Percentiles rank a stretch among this genome's conserved stretches.
Conservation (phyloP, 2,329 filamentous ascomycete species). For the Penicillium hesseltinei region DNA sequence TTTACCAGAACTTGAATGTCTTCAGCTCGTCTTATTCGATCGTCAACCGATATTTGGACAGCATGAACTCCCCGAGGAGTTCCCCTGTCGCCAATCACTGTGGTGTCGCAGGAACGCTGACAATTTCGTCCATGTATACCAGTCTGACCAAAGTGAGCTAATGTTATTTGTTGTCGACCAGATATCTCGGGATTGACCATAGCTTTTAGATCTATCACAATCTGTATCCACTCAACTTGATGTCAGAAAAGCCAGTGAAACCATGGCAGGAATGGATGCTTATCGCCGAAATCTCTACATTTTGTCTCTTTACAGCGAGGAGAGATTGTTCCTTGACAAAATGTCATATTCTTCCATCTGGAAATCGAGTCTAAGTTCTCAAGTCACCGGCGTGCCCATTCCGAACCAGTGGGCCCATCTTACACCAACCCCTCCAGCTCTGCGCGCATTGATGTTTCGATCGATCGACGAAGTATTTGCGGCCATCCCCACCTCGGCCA, state of each 20-base stretch:
- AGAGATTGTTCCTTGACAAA: constrained; percentile 1
- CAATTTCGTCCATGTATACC: background rate
- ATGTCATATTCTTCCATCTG: constrained; percentile 2
- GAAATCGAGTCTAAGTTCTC: background rate
- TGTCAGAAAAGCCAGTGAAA: background rate
- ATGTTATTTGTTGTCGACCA: no score
- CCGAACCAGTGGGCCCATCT: background rate
- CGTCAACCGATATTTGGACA: background rate
- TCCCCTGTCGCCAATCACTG: constrained; percentile 1
- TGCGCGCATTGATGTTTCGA: background rate
- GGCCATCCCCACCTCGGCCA: background rate
- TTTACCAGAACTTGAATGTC: background rate
- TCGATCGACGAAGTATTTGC: background rate
- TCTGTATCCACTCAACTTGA: background rate
- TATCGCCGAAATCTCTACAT: constrained; percentile 2
- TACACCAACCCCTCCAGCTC: background rate
- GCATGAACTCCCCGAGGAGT: background rate
- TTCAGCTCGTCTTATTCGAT: constrained; percentile 2
- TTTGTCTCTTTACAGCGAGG: constrained; percentile 1
- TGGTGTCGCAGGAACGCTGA: background rate
- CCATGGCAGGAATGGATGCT: background rate
- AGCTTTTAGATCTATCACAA: background rate
- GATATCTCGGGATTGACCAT: background rate
- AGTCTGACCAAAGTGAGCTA: background rate
- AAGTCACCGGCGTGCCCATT: background rate